Conservation (phyloP, 805 yeast genomes). For the Maudiozyma barnettii region DNA sequence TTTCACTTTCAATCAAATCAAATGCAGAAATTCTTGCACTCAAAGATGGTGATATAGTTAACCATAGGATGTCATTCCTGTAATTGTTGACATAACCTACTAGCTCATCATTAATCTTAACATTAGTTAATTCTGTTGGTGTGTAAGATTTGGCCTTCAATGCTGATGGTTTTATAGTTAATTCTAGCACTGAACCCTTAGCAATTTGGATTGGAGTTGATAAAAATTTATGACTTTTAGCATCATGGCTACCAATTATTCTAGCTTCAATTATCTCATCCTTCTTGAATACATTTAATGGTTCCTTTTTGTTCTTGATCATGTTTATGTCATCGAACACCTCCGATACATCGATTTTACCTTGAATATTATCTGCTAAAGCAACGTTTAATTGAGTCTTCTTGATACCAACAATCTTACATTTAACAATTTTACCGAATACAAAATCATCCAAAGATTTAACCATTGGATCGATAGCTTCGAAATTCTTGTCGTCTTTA, state of each 20-base stretch:
- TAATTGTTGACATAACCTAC: slow-evolving; percentile 59
- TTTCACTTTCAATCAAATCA: slow-evolving; percentile 48
- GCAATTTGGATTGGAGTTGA: slow-evolving; percentile 54
- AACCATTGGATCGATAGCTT: slow-evolving; percentile 53
- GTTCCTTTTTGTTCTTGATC: slow-evolving; percentile 48
- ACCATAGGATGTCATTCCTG: slow-evolving; percentile 54
- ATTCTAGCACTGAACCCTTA: slow-evolving; percentile 51
- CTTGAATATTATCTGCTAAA: slow-evolving; percentile 69
- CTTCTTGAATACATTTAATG: slow-evolving; percentile 47
- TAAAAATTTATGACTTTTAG: slow-evolving; percentile 54
- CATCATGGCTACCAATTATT: slow-evolving; percentile 70
- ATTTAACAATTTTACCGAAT: slow-evolving; percentile 56
- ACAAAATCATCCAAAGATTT: slow-evolving; percentile 40
- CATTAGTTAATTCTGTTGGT: slow-evolving; percentile 33
- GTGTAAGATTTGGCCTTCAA: slow-evolving; percentile 19
- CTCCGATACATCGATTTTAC: slow-evolving; percentile 70
- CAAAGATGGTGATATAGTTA: slow-evolving; percentile 56
- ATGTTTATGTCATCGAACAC: slow-evolving; percentile 45
- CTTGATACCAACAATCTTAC: slow-evolving; percentile 51
- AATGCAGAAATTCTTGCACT: slow-evolving; percentile 58
- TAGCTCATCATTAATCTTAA: slow-evolving; percentile 41
- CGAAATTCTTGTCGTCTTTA: slow-evolving; percentile 28
- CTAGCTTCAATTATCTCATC: slow-evolving; percentile 53
- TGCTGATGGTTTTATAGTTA: slow-evolving; percentile 44
- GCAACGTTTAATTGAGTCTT: slow-evolving; percentile 65